A percentile compares a stretch with the other conserved stretches of the same genome.
Conservation (phyloP, 805 yeast species). For the Yamadazyma phyllophila region DNA sequence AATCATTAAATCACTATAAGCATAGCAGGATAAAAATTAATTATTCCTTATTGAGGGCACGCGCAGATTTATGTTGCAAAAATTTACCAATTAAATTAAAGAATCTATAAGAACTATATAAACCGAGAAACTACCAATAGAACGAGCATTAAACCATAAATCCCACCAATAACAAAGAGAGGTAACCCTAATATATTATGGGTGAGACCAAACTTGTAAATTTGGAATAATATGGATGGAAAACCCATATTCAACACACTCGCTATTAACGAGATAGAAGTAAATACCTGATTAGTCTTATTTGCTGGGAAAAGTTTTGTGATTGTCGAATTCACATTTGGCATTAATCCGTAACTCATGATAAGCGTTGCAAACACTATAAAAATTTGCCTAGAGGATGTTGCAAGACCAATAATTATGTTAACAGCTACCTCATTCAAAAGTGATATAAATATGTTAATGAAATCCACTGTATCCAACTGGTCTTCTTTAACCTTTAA, state of each 20-base stretch:
- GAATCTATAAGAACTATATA: background rate
- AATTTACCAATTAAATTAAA: background rate
- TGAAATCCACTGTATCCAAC: constrained; percentile 13
- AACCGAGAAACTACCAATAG: constrained; percentile 1
- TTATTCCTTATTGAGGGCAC: background rate
- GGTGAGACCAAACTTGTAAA: constrained; percentile 11
- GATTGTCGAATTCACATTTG: constrained; percentile 55
- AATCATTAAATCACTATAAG: background rate
- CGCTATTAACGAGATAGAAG: constrained; percentile 5
- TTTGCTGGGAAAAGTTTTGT: constrained; percentile 53
- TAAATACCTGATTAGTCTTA: constrained; percentile 15
- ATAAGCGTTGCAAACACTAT: constrained; percentile 28
- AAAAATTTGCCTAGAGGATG: constrained; percentile 47
- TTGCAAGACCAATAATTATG: background rate
- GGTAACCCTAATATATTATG: constrained; percentile 7
- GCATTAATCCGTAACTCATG: constrained; percentile 49
- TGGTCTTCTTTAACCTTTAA: constrained; percentile 17
- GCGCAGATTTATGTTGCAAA: background rate
- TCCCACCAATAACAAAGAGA: constrained; percentile 1
- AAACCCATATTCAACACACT: constrained; percentile 3
- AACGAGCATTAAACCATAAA: background rate
- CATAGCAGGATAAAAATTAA: background rate
- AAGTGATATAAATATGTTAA: background rate
- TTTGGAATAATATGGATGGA: constrained; percentile 3
- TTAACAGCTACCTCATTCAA: background rate